phyloP scores from a whole-genome alignment of 805 yeast genomes.

The Jamesozyma spencerorum region DNA sequence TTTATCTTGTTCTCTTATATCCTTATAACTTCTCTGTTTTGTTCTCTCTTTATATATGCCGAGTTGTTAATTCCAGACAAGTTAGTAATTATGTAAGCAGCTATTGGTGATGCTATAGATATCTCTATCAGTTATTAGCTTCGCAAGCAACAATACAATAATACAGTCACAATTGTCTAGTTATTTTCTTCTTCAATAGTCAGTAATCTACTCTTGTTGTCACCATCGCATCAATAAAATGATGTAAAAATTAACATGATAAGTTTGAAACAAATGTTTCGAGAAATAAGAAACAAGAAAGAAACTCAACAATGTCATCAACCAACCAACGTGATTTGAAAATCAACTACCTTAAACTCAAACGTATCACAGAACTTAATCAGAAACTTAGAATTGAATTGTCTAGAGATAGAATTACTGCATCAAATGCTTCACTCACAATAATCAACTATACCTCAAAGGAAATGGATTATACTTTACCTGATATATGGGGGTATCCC shows the following conservation, averaged over 20 bases:
- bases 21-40: no score
- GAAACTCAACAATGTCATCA: no score
- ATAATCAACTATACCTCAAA: conserved; percentile 32
- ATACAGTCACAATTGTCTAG: no score
- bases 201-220: background rate
- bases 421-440: conserved; percentile 50
- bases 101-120: no score
- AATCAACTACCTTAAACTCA: conserved; percentile 47
- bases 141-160: no score
- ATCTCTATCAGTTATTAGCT: no score
- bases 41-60: no score
- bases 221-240: background rate
- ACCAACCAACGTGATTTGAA: conserved; percentile 21
- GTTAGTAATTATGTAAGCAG: no score
- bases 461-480: conserved; percentile 31
- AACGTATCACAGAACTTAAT: conserved; percentile 51
- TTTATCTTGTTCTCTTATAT: no score
- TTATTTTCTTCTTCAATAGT: background rate
- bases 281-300: background rate
- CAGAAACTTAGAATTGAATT: conserved; percentile 43
- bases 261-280: no score
- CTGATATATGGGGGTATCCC: conserved; percentile 36
- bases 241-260: conserved; percentile 2
- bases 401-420: conserved; percentile 48
- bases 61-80: no score